These are phyloP conservation scores for Agaricus bisporus DNA, from an alignment of 768 basidiomycete genomes.

Conservation along the genomic window DNA sequence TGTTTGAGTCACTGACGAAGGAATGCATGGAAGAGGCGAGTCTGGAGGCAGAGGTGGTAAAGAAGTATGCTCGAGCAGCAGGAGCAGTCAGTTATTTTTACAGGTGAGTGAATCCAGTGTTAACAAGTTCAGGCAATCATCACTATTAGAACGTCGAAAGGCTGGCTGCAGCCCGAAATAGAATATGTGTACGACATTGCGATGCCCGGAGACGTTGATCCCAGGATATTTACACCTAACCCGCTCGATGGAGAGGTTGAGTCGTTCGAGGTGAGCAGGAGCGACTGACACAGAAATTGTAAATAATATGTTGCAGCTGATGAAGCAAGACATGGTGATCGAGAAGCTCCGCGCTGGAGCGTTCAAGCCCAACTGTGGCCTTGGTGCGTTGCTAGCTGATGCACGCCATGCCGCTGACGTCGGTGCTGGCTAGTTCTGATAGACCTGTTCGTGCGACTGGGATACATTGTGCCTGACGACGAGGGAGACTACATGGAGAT, in stretches of 20 bases:
- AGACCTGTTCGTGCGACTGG: conserved; percentile 85
- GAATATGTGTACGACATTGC: conserved; percentile 80
- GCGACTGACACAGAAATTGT: too few species aligned
- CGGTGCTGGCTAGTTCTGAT: conserved; percentile 57
- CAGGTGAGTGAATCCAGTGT: conserved; percentile 45
- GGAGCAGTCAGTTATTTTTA: conserved; percentile 83
- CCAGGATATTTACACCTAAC: conserved; percentile 50
- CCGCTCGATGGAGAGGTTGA: conserved; percentile 94
- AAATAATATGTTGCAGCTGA: conserved; percentile 54
- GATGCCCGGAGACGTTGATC: conserved; percentile 66
- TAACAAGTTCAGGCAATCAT: too few species aligned
- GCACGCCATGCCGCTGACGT: not conserved
- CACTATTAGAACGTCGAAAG: conserved; percentile 42
- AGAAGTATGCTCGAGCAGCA: conserved; percentile 47
- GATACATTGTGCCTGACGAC: conserved; percentile 80
- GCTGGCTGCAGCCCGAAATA: conserved; percentile 86
- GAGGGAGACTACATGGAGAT: conserved; percentile 83
- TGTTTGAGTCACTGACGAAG: conserved; percentile 75
- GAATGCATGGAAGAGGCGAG: conserved; percentile 95
- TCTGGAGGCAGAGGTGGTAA: conserved; percentile 59
- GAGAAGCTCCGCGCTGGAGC: conserved; percentile 55
- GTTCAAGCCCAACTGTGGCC: conserved; percentile 92
- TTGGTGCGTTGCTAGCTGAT: conserved; percentile 46
- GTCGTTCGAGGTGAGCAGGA: conserved; percentile 64
- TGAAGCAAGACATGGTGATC: conserved; percentile 57